Conservation (phyloP, 202 grass and related monocot genomes). For the Setaria italica region DNA sequence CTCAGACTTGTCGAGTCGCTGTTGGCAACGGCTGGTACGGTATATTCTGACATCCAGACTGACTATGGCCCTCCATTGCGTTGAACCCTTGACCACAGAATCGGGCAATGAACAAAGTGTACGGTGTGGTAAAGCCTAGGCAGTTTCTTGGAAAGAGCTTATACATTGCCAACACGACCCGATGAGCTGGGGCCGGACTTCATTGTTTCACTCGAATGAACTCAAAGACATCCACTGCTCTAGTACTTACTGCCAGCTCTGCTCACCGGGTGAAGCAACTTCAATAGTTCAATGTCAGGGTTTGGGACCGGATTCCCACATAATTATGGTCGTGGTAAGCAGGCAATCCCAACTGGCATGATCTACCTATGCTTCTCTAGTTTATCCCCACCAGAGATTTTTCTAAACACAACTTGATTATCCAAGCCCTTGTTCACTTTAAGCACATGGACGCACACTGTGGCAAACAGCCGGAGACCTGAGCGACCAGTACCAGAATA, state of each 20-base stretch:
- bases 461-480: neutral
- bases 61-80: neutral
- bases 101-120: neutral
- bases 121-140: neutral
- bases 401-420: conserved; percentile 30
- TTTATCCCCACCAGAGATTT: neutral
- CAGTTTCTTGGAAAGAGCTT: neutral
- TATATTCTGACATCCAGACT: neutral
- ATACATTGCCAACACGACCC: neutral
- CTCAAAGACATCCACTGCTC: too few relatives aligned
- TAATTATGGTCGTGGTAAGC: neutral
- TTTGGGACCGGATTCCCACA: too few relatives aligned
- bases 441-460: too few relatives aligned
- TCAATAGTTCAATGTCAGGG: too few relatives aligned
- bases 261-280: too few relatives aligned
- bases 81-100: neutral
- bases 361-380: neutral
- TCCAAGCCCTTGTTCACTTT: too few relatives aligned
- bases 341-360: neutral
- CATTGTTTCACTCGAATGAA: too few relatives aligned
- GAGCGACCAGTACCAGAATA: conserved; percentile 11
- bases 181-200: too few relatives aligned
- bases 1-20: neutral
- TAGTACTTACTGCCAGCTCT: too few relatives aligned
- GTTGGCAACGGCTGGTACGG: neutral